phyloP scores from a whole-genome alignment of 805 yeast species.

The Candida sakaeoensis region DNA sequence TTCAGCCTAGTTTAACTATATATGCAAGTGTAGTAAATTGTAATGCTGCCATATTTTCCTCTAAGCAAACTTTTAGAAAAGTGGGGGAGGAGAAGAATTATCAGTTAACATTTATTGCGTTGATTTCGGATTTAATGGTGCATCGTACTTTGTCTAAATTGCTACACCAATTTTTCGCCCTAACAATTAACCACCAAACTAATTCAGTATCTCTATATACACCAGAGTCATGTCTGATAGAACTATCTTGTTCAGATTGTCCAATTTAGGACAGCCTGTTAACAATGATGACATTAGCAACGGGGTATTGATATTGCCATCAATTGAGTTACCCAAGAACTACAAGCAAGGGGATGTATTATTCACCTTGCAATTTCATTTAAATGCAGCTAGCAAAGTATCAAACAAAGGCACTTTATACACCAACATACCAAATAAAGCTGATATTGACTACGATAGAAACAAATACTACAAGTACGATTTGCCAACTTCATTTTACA shows the following conservation, averaged over 20 bases:
- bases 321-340: slow-evolving; percentile 33
- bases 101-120: too few relatives aligned
- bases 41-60: too few relatives aligned
- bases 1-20: too few relatives aligned
- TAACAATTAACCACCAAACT: too few relatives aligned
- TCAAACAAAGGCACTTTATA: slow-evolving; percentile 67
- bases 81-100: too few relatives aligned
- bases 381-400: slow-evolving; percentile 74
- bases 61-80: too few relatives aligned
- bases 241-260: slow-evolving; percentile 45
- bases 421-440: slow-evolving; percentile 63
- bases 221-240: slow-evolving; percentile 13
- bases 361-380: slow-evolving; percentile 52
- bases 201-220: too few relatives aligned
- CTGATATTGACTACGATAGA: slow-evolving; percentile 49
- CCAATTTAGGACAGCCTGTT: slow-evolving; percentile 47
- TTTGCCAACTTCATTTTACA: slow-evolving; percentile 56
- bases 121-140: neutral
- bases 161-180: too few relatives aligned
- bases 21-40: too few relatives aligned
- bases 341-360: slow-evolving; percentile 38
- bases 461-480: slow-evolving; percentile 48
- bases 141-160: neutral
- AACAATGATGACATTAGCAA: slow-evolving; percentile 29
- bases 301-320: slow-evolving; percentile 52